Conservation (phyloP, 2,329 filamentous ascomycete species). For the Exophiala viscosa region DNA sequence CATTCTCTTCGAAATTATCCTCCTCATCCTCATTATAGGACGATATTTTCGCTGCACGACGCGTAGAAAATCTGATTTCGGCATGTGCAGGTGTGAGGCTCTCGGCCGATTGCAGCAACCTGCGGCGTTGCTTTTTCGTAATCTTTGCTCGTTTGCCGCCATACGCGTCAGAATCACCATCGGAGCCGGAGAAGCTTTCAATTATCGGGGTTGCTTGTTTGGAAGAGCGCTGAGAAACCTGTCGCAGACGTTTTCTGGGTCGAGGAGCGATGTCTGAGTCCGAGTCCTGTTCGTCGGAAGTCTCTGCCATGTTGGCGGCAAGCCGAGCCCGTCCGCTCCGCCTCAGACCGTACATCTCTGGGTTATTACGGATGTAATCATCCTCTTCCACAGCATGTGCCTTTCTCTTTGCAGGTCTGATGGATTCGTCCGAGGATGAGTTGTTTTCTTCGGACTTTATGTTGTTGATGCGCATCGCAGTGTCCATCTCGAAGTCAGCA, state of each 20-base stretch:
- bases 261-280: constrained; percentile 64
- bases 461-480: constrained; percentile 51
- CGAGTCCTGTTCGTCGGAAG: constrained; percentile 62
- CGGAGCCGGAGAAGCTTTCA: constrained; percentile 56
- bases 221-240: constrained; percentile 50
- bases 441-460: constrained; percentile 43
- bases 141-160: constrained; percentile 68
- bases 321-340: constrained; percentile 72
- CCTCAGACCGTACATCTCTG: constrained; percentile 88
- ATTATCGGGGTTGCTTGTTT: constrained; percentile 48
- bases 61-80: constrained; percentile 88
- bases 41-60: constrained; percentile 66
- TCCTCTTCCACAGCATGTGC: constrained; percentile 61
- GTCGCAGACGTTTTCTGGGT: constrained; percentile 50
- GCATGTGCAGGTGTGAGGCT: constrained; percentile 63
- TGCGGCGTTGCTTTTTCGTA: constrained; percentile 72
- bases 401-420: constrained; percentile 69
- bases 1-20: constrained; percentile 53
- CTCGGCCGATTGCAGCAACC: constrained; percentile 62
- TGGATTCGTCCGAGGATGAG: constrained; percentile 69
- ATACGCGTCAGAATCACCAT: constrained; percentile 66
- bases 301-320: constrained; percentile 61
- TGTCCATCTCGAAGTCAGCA: constrained; percentile 71
- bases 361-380: constrained; percentile 83
- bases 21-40: constrained; percentile 67